Percentiles rank a stretch among this genome's conserved stretches.
Conservation (phyloP, 192 early-diverging fungal species). For the Dimargaris verticillata region DNA sequence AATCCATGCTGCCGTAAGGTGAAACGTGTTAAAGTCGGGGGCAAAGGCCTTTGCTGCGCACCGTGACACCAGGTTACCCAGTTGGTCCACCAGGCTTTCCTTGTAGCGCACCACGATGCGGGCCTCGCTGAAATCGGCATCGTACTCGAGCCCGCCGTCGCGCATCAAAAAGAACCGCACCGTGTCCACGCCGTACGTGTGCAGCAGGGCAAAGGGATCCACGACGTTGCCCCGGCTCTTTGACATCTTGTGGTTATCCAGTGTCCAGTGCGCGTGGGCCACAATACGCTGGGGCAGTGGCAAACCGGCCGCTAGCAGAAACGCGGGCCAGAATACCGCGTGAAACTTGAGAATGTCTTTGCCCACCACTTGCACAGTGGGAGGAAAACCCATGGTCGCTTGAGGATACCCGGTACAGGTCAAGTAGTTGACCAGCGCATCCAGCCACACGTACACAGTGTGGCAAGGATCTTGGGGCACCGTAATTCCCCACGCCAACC, state of each 20-base stretch:
- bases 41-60: conserved; percentile 31
- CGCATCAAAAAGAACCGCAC: conserved; percentile 81
- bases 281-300: conserved; percentile 65
- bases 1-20: neutral
- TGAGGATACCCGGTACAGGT: conserved; percentile 34
- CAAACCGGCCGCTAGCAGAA: conserved; percentile 75
- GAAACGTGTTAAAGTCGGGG: conserved; percentile 18
- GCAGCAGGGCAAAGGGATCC: conserved; percentile 58
- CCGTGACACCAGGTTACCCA: conserved; percentile 68
- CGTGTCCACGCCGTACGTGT: conserved; percentile 65
- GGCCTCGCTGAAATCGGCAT: conserved; percentile 61
- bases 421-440: conserved; percentile 84
- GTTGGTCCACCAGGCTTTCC: conserved; percentile 63
- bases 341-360: conserved; percentile 96
- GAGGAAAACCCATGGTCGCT: conserved; percentile 34
- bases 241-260: conserved; percentile 83
- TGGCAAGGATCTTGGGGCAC: conserved; percentile 78
- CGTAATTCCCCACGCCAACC: conserved; percentile 78
- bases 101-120: conserved; percentile 50
- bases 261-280: conserved; percentile 90
- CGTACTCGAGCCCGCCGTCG: conserved; percentile 75
- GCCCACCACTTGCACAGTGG: conserved; percentile 73
- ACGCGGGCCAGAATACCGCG: conserved; percentile 93
- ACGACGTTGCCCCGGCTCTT: conserved; percentile 87
- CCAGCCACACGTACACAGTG: conserved; percentile 94